phyloP scores from a whole-genome alignment of 164 flowering plant species.

The Magnolia officinalis region DNA sequence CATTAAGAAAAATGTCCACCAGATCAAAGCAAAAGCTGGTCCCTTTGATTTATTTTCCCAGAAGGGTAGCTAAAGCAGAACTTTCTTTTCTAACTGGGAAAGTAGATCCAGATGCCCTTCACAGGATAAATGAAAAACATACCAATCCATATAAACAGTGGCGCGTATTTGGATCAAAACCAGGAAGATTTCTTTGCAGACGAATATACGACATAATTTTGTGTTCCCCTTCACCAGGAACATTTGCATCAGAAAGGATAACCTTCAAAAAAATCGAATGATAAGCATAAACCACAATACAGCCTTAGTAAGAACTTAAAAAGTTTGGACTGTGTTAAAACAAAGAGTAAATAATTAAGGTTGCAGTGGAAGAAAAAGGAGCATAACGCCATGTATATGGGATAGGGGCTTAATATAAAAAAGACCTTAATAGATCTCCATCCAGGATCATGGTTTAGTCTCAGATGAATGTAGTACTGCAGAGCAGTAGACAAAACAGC shows the following conservation, averaged over 20 bases:
- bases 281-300: slow-evolving; percentile 7
- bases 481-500: slow-evolving; percentile 75
- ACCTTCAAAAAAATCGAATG: slow-evolving; percentile 46
- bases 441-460: slow-evolving; percentile 87
- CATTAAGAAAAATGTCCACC: not conserved
- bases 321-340: not conserved
- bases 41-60: not conserved
- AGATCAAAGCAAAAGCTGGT: not conserved
- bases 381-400: not conserved
- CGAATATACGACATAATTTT: slow-evolving; percentile 95
- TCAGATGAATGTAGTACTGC: slow-evolving; percentile 84
- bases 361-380: not conserved
- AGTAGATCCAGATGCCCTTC: not conserved
- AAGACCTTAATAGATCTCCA: slow-evolving; percentile 86
- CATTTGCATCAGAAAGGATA: slow-evolving; percentile 96
- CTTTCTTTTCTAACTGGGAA: not conserved
- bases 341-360: not conserved
- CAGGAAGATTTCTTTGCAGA: slow-evolving; percentile 91
- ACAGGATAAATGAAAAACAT: slow-evolving; percentile 24
- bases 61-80: not conserved
- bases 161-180: slow-evolving; percentile 94
- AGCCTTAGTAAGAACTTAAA: not conserved
- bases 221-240: slow-evolving; percentile 99
- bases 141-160: slow-evolving; percentile 99
- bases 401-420: not conserved